Evolutionary conservation across 352 stramenopile genomes (phyloP).

Genomic region (Phytophthora sp.): DNA sequence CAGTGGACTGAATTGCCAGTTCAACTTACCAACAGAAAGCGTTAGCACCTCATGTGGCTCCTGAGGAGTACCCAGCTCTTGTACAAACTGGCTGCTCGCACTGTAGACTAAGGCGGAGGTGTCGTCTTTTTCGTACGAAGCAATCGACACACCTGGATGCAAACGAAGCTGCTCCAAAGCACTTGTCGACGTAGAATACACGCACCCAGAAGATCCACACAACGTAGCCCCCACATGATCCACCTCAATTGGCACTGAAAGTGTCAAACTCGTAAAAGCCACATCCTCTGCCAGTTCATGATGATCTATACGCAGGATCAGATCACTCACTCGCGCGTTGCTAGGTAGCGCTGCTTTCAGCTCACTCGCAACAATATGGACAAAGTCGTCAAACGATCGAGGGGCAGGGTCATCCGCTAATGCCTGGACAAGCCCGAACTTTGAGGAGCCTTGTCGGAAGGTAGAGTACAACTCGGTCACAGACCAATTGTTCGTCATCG

Average conservation of each 20-base stretch:
- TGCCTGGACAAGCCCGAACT: constrained; percentile 1
- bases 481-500: constrained; percentile 15
- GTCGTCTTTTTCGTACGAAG: constrained; percentile 16
- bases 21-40: constrained; percentile 52
- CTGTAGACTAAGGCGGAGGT: constrained; percentile 38
- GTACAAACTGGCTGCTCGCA: constrained; percentile 16
- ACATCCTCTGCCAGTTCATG: constrained; percentile 22
- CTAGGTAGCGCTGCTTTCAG: constrained; percentile 14
- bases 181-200: constrained; percentile 31
- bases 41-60: constrained; percentile 36
- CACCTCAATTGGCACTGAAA: constrained; percentile 26
- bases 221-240: constrained; percentile 7
- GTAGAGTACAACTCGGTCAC: constrained; percentile 20
- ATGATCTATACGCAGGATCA: constrained; percentile 22
- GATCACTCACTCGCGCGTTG: constrained; percentile 12
- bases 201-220: constrained; percentile 30
- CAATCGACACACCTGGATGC: constrained; percentile 25
- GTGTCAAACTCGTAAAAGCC: constrained; percentile 24
- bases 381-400: constrained; percentile 16
- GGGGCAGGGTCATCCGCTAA: not conserved
- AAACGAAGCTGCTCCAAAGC: constrained; percentile 22
- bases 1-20: constrained; percentile 39
- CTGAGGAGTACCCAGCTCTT: constrained; percentile 1
- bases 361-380: constrained; percentile 19
- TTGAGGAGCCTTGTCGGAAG: constrained; percentile 24